Evolutionary conservation across 1,284 basidiomycete species (phyloP).

Genomic region (Amylostereum chailletii): DNA sequence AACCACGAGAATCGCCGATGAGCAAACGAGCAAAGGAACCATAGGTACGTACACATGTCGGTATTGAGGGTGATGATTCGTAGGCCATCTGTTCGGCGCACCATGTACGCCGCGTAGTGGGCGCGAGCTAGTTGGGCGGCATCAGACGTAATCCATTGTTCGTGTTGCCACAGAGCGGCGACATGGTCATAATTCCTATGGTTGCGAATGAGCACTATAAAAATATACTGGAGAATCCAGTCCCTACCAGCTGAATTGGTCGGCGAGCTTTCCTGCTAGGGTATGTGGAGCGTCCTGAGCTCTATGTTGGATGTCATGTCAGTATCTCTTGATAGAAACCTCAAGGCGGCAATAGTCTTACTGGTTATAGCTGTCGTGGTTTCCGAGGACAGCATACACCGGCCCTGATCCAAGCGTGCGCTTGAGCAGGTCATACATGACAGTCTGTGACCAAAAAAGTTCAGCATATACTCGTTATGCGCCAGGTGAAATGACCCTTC

Average conservation of each 20-base stretch:
- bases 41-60: slow-evolving; percentile 47
- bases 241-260: slow-evolving; percentile 58
- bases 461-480: background rate
- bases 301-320: slow-evolving; percentile 21
- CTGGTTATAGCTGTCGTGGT: slow-evolving; percentile 67
- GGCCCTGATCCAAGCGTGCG: slow-evolving; percentile 52
- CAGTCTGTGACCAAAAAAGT: slow-evolving; percentile 29
- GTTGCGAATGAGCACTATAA: background rate
- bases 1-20: background rate
- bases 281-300: slow-evolving; percentile 58
- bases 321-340: background rate
- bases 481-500: slow-evolving; percentile 6
- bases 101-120: slow-evolving; percentile 73
- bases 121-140: slow-evolving; percentile 51
- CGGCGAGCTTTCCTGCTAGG: slow-evolving; percentile 40
- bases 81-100: slow-evolving; percentile 58
- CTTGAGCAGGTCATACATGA: slow-evolving; percentile 60
- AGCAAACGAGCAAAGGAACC: slow-evolving; percentile 15
- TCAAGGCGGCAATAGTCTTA: slow-evolving; percentile 19
- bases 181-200: slow-evolving; percentile 71
- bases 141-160: slow-evolving; percentile 60
- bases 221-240: background rate
- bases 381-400: slow-evolving; percentile 68
- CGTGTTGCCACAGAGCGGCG: slow-evolving; percentile 57
- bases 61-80: slow-evolving; percentile 74